Base-by-base conservation (phyloP, 345 rosid genomes). In the Chamaenerion angustifolium region DNA sequence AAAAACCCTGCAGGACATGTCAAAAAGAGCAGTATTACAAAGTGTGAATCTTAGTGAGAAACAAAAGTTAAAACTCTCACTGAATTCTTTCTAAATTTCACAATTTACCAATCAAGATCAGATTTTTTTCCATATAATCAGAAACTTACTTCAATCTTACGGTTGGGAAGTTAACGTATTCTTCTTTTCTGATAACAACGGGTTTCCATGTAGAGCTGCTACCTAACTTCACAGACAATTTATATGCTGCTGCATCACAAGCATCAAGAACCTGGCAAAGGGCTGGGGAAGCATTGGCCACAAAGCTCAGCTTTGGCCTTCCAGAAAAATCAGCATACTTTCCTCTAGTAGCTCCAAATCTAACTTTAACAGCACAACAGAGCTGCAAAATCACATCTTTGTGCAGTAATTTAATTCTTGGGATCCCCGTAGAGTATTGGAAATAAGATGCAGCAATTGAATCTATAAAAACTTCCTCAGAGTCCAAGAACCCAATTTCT, bases 111-210 rank as follows among this genome's bases (percentile, higher is more conserved):
- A 25, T 27, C 42, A 31, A 49, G 46, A 62, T 0, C 16, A 56
- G 44, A 73, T 21, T 31, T 31, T 31, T 31, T 6, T 7, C 37
- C 37, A 31, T 31, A 31, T 31, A 7, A 31, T 31, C 37, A 31
- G 37, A 31, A 3, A 31, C 89, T 81, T 80, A 92, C 96, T 77
- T 64, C 67, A 92, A 58, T 64, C 89, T 84, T 25, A 72, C 61
- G 21, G 69, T 83, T 2, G 93, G 83, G 49, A 40, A 44, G 59
- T 71, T 70, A 54, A 44, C 14, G 45, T 46, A 76, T 41, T 70
- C 74, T 1, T 46, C 48, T 53, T 58, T 56, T 57, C 78, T 67
- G 35, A 2, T 54, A 51, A 87, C 71, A 1, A 77, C 67, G 48
- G 52, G 55, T 63, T 72, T 75, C 98, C 98, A 87, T 19, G 74